Base-by-base conservation (phyloP, 805 yeast species). In the Ogataea paraovalis region DNA sequence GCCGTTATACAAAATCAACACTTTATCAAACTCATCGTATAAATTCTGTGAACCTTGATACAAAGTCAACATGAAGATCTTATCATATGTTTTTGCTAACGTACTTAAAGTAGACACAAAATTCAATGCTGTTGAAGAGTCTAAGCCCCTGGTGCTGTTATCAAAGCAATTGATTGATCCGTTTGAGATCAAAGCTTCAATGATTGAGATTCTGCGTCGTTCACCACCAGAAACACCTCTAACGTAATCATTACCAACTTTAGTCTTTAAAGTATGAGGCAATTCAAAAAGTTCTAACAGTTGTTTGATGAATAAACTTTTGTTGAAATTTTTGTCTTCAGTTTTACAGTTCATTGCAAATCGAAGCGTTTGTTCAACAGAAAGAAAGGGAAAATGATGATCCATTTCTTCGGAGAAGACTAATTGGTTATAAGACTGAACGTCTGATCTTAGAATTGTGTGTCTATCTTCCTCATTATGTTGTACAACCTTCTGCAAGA, bases 101-200 rank as follows among this genome's bases (percentile, higher is more conserved):
- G 50, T 74, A 56, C 85, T 80, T 51, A 87, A 71, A 20, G 88
- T 84, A 51, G 80, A 72, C 37, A 85, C 73, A 59, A 80, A 87
- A 61, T 85, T 91, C 53, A 84, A 71, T 3, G 96, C 95, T 38
- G 94, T 86, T 9, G 92, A 85, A 5, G 94, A 77, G 67, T 87
- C 96, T 50, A 87, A 73, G 58, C 95, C 96, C 70, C 95, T 78
- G 7, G 96, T 87, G 7, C 92, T 84, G 59, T 87, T 87, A 70
- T 87, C 91, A 80, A 87, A 83, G 66, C 85, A 80, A 53, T 78
- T 82, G 45, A 84, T 70, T 43, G 77, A 69, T 27, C 88, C 84
- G 25, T 83, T 79, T 43, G 82, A 73, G 41, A 84, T 75, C 37
- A 84, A 69, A 1, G 86, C 86, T 67, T 87, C 96, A 13, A 90